Evolutionary conservation across 305 asterid genomes (phyloP).

Genomic region (Fraxinus angustifolia): DNA sequence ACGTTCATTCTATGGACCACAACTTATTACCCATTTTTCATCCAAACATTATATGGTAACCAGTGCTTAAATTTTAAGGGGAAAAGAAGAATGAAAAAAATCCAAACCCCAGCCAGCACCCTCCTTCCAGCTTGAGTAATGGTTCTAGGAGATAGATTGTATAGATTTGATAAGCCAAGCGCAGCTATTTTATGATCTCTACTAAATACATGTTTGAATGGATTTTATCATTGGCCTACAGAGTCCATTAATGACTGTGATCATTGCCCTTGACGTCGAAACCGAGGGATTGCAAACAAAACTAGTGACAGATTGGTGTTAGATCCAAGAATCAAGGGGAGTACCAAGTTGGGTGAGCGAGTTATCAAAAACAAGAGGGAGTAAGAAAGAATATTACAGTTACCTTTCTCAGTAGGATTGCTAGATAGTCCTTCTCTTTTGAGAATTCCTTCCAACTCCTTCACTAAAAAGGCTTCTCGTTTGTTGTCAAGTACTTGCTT

Average conservation of each 20-base stretch:
- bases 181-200: not conserved
- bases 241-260: not conserved
- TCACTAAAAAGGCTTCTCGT: constrained; percentile 66
- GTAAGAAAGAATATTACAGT: constrained; percentile 14
- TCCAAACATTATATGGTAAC: not conserved
- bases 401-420: constrained; percentile 86
- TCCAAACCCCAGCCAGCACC: not conserved
- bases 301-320: not conserved
- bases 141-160: not conserved
- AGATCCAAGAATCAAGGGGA: not conserved
- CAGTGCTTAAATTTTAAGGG: not conserved
- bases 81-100: not conserved
- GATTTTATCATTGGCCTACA: not conserved
- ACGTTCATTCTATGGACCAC: not conserved
- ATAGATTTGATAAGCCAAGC: not conserved
- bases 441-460: constrained; percentile 78
- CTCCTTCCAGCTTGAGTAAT: not conserved
- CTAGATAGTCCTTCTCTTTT: constrained; percentile 79
- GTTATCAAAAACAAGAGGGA: not conserved
- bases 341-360: not conserved
- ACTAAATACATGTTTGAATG: not conserved
- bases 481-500: constrained; percentile 72
- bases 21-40: not conserved
- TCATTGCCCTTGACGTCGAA: not conserved
- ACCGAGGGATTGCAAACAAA: not conserved